These are phyloP conservation scores for Cercospora zeae-maydis DNA, from an alignment of 2,329 filamentous ascomycete genomes.

Conservation along the genomic window DNA sequence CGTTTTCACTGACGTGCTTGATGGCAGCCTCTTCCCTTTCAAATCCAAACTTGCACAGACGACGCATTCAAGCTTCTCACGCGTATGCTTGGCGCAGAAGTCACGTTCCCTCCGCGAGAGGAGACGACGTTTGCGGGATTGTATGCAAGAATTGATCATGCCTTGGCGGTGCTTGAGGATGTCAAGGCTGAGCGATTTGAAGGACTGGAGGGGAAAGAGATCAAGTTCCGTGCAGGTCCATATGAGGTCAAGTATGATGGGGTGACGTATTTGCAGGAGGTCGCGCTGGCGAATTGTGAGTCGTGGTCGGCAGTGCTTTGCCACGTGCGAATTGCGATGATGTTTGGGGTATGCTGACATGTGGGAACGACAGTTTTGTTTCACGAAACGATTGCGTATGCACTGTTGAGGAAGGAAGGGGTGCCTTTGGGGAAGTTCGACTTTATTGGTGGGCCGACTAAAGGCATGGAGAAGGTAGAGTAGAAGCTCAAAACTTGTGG, in stretches of 20 bases:
- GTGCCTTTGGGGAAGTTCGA: conserved; percentile 59
- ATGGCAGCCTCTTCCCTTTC: conserved; percentile 43
- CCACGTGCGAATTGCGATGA: not conserved
- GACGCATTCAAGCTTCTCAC: conserved; percentile 39
- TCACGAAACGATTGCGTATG: conserved; percentile 58
- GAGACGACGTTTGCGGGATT: conserved; percentile 51
- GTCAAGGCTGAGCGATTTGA: conserved; percentile 45
- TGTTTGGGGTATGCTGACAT: not conserved
- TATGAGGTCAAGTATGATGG: conserved; percentile 43
- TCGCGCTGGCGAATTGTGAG: conserved; percentile 53
- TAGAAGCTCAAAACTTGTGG: conserved; percentile 40
- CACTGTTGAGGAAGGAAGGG: conserved; percentile 59
- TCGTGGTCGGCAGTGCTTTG: not conserved
- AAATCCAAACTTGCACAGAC: conserved; percentile 44
- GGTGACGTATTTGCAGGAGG: conserved; percentile 48
- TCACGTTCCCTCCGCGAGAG: conserved; percentile 21
- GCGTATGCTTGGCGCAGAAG: conserved; percentile 40
- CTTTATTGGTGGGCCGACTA: conserved; percentile 43
- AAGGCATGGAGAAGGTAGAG: conserved; percentile 44
- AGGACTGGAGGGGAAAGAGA: conserved; percentile 27
- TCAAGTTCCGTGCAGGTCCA: conserved; percentile 33
- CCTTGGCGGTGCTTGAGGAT: conserved; percentile 46
- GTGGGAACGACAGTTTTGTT: conserved; percentile 50
- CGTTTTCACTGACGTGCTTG: not conserved
- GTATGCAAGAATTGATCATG: conserved; percentile 47